A percentile compares a stretch with the other conserved stretches of the same genome.
phyloP scores from a whole-genome alignment of 495 filamentous ascomycete genomes.

The Tuber microsphaerosporum region DNA sequence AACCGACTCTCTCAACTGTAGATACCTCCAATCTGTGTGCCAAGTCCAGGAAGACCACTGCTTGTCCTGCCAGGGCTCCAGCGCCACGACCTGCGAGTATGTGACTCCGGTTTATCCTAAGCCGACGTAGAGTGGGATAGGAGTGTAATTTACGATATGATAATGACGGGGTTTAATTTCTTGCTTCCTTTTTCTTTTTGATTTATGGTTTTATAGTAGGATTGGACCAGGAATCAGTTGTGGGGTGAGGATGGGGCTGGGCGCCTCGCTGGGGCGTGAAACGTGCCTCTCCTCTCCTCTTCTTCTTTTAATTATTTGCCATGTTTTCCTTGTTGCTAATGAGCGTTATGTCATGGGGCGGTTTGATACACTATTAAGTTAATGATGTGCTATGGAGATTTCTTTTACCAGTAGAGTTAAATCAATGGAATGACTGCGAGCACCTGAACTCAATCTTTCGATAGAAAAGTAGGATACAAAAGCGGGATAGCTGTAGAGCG shows the following conservation, averaged over 20 bases:
- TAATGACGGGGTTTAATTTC: not conserved
- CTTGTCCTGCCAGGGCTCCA: not conserved
- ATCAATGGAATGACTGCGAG: not conserved
- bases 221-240: not conserved
- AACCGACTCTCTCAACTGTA: not conserved
- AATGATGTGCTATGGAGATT: not conserved
- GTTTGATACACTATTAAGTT: not conserved
- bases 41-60: conserved; percentile 23
- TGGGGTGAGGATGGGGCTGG: not conserved
- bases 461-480: not conserved
- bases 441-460: not conserved
- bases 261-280: not conserved
- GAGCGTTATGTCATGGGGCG: not conserved
- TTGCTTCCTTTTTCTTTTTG: not conserved
- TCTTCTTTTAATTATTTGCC: not conserved
- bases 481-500: not conserved
- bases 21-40: conserved; percentile 1
- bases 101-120: conserved; percentile 14
- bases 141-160: not conserved
- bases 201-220: not conserved
- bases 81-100: not conserved
- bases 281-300: not conserved
- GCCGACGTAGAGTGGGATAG: not conserved
- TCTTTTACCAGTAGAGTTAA: not conserved
- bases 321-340: not conserved